Conservation (phyloP, 768 basidiomycete species). For the Gautieria morchelliformis region DNA sequence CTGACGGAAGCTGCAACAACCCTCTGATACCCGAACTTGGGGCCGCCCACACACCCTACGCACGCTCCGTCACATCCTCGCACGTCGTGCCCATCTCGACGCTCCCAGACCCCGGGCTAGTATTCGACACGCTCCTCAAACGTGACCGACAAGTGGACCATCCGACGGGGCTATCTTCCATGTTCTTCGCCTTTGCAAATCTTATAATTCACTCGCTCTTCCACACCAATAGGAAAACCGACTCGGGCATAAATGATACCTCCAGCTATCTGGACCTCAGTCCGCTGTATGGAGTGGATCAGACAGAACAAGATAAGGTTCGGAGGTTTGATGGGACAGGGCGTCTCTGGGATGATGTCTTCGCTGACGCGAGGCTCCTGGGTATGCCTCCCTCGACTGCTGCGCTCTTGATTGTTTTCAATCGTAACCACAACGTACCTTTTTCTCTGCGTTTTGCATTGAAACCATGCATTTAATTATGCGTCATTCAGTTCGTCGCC, state of each 20-base stretch:
- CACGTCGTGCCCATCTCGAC: conserved; percentile 31
- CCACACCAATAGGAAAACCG: conserved; percentile 33
- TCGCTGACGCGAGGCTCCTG: conserved; percentile 55
- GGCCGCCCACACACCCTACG: conserved; percentile 30
- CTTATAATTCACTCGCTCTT: conserved; percentile 69
- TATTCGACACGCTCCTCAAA: conserved; percentile 63
- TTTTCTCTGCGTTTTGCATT: neutral
- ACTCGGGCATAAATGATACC: conserved; percentile 48
- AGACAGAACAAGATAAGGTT: conserved; percentile 35
- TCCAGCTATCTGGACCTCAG: conserved; percentile 73
- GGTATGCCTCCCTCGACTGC: conserved; percentile 66
- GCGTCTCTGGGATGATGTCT: conserved; percentile 54
- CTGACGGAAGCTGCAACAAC: conserved; percentile 31
- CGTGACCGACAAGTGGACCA: conserved; percentile 25
- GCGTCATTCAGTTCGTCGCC: conserved; percentile 48
- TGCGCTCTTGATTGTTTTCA: conserved; percentile 59
- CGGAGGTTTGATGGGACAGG: conserved; percentile 60
- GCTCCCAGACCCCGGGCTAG: conserved; percentile 55
- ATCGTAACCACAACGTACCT: conserved; percentile 66
- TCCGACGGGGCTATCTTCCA: conserved; percentile 59
- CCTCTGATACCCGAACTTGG: conserved; percentile 23
- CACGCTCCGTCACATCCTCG: conserved; percentile 32
- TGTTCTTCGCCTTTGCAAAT: conserved; percentile 76
- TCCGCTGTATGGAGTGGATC: conserved; percentile 58
- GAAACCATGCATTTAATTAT: neutral